phyloP scores from a whole-genome alignment of 1,284 basidiomycete species.

The Malassezia restricta region DNA sequence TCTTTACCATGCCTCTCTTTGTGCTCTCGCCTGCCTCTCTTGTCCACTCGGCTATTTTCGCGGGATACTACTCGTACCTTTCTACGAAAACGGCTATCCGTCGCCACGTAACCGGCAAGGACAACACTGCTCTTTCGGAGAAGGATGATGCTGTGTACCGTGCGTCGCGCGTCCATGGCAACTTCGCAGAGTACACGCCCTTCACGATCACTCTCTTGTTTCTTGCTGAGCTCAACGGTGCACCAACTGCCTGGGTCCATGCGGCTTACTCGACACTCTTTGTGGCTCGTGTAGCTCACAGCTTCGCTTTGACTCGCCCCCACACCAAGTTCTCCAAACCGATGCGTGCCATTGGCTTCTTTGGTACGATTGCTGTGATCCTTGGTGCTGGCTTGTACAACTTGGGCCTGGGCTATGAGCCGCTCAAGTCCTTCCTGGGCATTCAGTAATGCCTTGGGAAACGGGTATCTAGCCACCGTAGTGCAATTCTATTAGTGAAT shows the following conservation, averaged over 20 bases:
- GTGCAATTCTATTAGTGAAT: background rate
- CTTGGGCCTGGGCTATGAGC: conserved; percentile 42
- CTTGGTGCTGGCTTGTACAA: conserved; percentile 39
- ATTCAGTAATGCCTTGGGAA: conserved; percentile 27
- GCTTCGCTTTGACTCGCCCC: conserved; percentile 24
- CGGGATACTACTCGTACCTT: conserved; percentile 40
- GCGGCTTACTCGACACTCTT: conserved; percentile 41
- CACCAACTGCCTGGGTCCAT: conserved; percentile 42
- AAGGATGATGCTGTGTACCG: background rate
- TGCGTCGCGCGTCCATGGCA: conserved; percentile 35
- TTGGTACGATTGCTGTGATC: conserved; percentile 29
- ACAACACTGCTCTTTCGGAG: conserved; percentile 16
- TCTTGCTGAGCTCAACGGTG: conserved; percentile 46
- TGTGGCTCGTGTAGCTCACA: conserved; percentile 32
- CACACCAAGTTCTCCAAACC: conserved; percentile 5
- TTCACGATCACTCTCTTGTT: conserved; percentile 44
- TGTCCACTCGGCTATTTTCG: conserved; percentile 44
- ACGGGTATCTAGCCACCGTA: background rate
- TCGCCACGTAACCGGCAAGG: conserved; percentile 19
- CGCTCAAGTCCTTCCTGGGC: conserved; percentile 43
- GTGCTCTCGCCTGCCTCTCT: conserved; percentile 39
- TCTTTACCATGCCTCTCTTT: conserved; percentile 43
- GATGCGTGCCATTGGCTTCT: conserved; percentile 25
- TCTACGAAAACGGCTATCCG: conserved; percentile 26
- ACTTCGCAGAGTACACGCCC: conserved; percentile 38